Base-by-base conservation (phyloP, 371 early-diverging fungal genomes). In the Saksenaea vasiformis region DNA sequence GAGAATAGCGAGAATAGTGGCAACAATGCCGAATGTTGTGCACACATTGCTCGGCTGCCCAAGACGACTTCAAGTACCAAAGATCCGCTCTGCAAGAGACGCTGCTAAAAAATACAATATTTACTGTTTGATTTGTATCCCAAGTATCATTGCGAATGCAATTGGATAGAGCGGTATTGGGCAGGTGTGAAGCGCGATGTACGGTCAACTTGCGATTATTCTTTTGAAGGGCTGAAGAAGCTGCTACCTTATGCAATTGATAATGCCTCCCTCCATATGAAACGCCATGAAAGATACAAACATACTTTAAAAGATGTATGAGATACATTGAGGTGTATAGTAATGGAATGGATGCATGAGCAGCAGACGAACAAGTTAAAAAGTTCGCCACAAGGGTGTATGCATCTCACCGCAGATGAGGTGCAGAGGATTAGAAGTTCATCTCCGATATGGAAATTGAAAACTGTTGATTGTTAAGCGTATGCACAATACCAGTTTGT, bases 291-390 rank as follows among this genome's bases (percentile, higher is more conserved):
- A 39, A 54, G 1, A 61, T 54, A 1, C 35, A 26, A 24, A 53
- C 26, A 37, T 61, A 54, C 22, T 61, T 54, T 24, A 24, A 36
- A 13, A 3, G 54, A n/a, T 37, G 53, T 34, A 54, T 51, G 38
- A 8, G 39, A 13, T 61, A 61, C 11, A 61, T 61, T 3, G 61
- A 61, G 19, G 61, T 54, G 2, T 54, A 54, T 26, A 61, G 61
- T 15, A 17, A 54, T 22, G 35, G 28, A 5, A 14, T 11, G 5
- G 26, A 61, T 17, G 61, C 24, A 3, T 35, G 61, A 14, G 54
- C 44, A 5, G 54, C 39, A 2, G 14, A 13, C 22, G 17, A 54
- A 38, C 36, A 54, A 38, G 54, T 54, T n/a, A 53, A 60, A 37
- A 53, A 34, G 37, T 60, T 60, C 28, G 36, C 36, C 19, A 27